Conservation (phyloP, 169 alveolate genomes). For the Cryptosporidium meleagridis region DNA sequence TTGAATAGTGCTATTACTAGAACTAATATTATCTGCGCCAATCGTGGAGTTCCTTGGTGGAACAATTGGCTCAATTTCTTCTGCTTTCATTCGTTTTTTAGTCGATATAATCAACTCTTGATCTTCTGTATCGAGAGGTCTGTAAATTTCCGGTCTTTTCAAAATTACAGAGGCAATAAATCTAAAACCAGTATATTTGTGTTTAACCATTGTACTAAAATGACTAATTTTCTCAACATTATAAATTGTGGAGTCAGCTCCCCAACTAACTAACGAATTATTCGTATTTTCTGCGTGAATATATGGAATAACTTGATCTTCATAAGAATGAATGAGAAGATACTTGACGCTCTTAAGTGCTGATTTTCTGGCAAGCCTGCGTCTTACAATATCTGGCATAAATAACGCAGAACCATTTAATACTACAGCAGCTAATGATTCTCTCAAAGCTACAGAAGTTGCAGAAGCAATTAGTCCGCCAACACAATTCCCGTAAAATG, state of each 20-base stretch:
- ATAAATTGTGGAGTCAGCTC: background rate
- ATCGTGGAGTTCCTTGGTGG: slow-evolving; percentile 24
- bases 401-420: slow-evolving; percentile 59
- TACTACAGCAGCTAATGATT: slow-evolving; percentile 37
- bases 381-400: slow-evolving; percentile 47
- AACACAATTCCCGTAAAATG: slow-evolving; percentile 65
- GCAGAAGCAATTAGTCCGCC: slow-evolving; percentile 70
- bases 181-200: slow-evolving; percentile 63
- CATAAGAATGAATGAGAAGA: slow-evolving; percentile 25
- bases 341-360: background rate
- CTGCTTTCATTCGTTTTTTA: slow-evolving; percentile 15
- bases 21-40: background rate
- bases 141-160: slow-evolving; percentile 34
- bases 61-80: slow-evolving; percentile 26
- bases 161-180: slow-evolving; percentile 45
- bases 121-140: slow-evolving; percentile 59
- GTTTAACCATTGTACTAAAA: slow-evolving; percentile 24
- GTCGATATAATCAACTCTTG: slow-evolving; percentile 20
- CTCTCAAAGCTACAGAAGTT: slow-evolving; percentile 31
- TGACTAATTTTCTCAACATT: slow-evolving; percentile 17
- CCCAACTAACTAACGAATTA: slow-evolving; percentile 46
- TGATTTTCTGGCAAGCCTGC: slow-evolving; percentile 35
- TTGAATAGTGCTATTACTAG: background rate
- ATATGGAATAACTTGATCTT: slow-evolving; percentile 15
- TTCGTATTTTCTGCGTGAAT: slow-evolving; percentile 62